phyloP scores from a whole-genome alignment of 768 basidiomycete species.

The Serpula lacrymans region DNA sequence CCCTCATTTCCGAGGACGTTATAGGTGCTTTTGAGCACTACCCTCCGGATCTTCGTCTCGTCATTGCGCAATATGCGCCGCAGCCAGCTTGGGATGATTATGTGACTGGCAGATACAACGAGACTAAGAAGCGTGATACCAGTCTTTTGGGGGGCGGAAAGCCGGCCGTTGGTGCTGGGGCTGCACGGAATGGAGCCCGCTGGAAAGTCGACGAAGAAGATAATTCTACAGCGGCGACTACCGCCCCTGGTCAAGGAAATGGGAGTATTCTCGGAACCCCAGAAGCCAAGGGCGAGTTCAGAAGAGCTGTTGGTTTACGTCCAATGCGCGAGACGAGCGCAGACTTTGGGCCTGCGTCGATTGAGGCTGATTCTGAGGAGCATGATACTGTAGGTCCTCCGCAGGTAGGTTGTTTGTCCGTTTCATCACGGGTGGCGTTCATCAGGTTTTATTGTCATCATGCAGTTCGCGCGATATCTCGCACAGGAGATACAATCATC shows the following conservation, averaged over 20 bases:
- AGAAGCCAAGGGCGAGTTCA: slow-evolving; percentile 56
- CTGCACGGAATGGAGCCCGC: slow-evolving; percentile 30
- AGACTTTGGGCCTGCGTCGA: slow-evolving; percentile 58
- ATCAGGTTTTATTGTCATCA: slow-evolving; percentile 1
- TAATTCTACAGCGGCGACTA: slow-evolving; percentile 15
- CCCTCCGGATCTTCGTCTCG: slow-evolving; percentile 69
- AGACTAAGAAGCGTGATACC: slow-evolving; percentile 81
- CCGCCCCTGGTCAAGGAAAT: slow-evolving; percentile 13
- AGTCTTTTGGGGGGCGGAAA: slow-evolving; percentile 84
- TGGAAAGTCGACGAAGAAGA: slow-evolving; percentile 78
- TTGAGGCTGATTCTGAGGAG: slow-evolving; percentile 43
- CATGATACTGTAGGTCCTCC: slow-evolving; percentile 41
- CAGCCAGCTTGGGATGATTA: slow-evolving; percentile 87
- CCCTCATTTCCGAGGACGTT: slow-evolving; percentile 92
- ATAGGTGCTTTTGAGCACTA: slow-evolving; percentile 86
- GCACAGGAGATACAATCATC: slow-evolving; percentile 67
- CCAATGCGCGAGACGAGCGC: slow-evolving; percentile 51
- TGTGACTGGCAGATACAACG: slow-evolving; percentile 78
- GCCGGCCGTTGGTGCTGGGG: slow-evolving; percentile 48
- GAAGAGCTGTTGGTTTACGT: slow-evolving; percentile 40
- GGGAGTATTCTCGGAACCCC: slow-evolving; percentile 11
- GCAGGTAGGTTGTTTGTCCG: slow-evolving; percentile 32
- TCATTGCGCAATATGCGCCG: slow-evolving; percentile 66
- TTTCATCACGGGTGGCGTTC: slow-evolving; percentile 7
- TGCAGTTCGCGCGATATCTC: slow-evolving; percentile 77